A percentile compares a stretch with the other conserved stretches of the same genome.
These are phyloP conservation scores for Cadophora gregata DNA, from an alignment of 2,329 filamentous ascomycete species.

Conservation along the genomic window DNA sequence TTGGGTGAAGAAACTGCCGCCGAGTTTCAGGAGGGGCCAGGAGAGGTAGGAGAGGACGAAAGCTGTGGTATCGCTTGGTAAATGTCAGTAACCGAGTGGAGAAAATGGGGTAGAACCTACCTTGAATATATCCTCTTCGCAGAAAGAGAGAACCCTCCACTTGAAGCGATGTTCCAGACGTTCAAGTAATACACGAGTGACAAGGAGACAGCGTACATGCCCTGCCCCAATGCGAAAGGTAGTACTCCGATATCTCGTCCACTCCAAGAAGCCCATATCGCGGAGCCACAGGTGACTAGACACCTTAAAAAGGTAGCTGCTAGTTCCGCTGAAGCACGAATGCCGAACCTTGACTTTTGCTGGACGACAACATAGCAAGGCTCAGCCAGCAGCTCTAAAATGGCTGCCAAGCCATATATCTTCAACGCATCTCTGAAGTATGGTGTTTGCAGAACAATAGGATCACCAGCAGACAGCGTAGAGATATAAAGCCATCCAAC, in stretches of 20 bases:
- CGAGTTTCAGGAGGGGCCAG: slow-evolving; percentile 71
- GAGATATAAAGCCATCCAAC: slow-evolving; percentile 73
- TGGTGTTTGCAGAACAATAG: slow-evolving; percentile 60
- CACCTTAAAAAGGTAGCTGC: slow-evolving; percentile 80
- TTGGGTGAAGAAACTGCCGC: slow-evolving; percentile 84
- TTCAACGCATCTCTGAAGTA: slow-evolving; percentile 63
- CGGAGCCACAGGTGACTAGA: slow-evolving; percentile 72
- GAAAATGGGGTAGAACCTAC: slow-evolving; percentile 25
- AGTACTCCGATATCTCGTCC: slow-evolving; percentile 72
- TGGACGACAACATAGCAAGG: slow-evolving; percentile 90
- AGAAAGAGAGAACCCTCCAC: slow-evolving; percentile 73
- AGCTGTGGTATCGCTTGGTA: slow-evolving; percentile 27
- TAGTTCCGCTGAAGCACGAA: slow-evolving; percentile 84
- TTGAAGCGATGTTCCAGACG: slow-evolving; percentile 60
- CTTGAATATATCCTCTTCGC: slow-evolving; percentile 49
- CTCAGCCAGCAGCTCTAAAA: slow-evolving; percentile 82
- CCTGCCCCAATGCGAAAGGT: slow-evolving; percentile 87
- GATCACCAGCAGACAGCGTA: slow-evolving; percentile 53
- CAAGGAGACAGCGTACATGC: slow-evolving; percentile 74
- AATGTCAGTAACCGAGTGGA: slow-evolving; percentile 13
- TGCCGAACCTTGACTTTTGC: slow-evolving; percentile 78
- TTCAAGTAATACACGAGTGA: slow-evolving; percentile 72
- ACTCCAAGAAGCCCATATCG: slow-evolving; percentile 63
- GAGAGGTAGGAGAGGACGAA: slow-evolving; percentile 60
- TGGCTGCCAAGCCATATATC: slow-evolving; percentile 61